phyloP scores from a whole-genome alignment of 345 rosid species.

The Euphorbia pulcherrima region DNA sequence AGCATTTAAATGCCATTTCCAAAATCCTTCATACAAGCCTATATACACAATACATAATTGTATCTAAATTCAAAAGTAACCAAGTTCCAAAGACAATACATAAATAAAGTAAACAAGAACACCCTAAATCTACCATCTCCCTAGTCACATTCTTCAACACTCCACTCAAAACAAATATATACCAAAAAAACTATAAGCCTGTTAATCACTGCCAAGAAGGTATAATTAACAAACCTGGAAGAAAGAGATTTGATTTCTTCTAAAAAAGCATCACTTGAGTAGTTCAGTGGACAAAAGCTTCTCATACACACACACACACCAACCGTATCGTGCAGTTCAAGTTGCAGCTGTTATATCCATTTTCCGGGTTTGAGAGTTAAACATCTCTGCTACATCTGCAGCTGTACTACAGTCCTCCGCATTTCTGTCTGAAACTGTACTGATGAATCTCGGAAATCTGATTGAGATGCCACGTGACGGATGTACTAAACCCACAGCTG shows the following conservation, averaged over 20 bases:
- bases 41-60: too few relatives aligned
- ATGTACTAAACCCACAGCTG: slow-evolving; percentile 74
- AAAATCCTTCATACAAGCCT: too few relatives aligned
- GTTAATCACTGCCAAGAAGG: not conserved
- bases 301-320: not conserved
- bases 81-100: too few relatives aligned
- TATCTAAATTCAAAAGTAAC: too few relatives aligned
- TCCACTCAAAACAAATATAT: too few relatives aligned
- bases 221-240: not conserved
- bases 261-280: too few relatives aligned
- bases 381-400: slow-evolving; percentile 65
- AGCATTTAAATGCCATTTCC: too few relatives aligned
- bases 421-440: slow-evolving; percentile 39
- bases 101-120: too few relatives aligned
- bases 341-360: slow-evolving; percentile 40
- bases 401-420: slow-evolving; percentile 80
- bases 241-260: not conserved
- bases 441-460: slow-evolving; percentile 68
- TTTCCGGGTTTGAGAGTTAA: slow-evolving; percentile 65
- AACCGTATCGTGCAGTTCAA: not conserved
- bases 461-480: slow-evolving; percentile 80
- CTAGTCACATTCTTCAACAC: too few relatives aligned
- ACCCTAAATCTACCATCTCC: too few relatives aligned
- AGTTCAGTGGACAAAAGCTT: not conserved
- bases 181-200: too few relatives aligned